Conservation (phyloP, 1,284 basidiomycete genomes). For the Irpex rosettiformis region DNA sequence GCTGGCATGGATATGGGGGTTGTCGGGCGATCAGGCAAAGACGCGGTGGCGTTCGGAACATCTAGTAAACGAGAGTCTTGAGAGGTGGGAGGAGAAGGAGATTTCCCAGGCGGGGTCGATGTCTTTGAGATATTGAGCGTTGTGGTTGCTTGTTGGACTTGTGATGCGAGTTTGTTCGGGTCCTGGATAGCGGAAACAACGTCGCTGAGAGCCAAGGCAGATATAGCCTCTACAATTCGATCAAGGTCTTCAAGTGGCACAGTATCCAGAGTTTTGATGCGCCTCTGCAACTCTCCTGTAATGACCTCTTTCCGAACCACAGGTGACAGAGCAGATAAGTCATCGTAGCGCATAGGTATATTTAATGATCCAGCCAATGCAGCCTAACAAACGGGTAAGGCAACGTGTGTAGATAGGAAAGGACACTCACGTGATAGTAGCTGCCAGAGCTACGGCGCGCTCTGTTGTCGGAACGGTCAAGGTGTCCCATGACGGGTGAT, state of each 20-base stretch:
- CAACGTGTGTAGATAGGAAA: not conserved
- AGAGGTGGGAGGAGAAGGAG: conserved; percentile 48
- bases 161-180: conserved; percentile 55
- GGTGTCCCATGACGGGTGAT: conserved; percentile 49
- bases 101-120: conserved; percentile 37
- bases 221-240: conserved; percentile 63
- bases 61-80: conserved; percentile 62
- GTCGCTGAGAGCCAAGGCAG: conserved; percentile 66
- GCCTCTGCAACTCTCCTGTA: conserved; percentile 75
- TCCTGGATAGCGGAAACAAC: conserved; percentile 76
- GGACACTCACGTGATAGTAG: conserved; percentile 65
- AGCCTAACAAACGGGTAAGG: conserved; percentile 42
- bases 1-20: conserved; percentile 75
- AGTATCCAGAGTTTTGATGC: conserved; percentile 55
- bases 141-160: conserved; percentile 49
- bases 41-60: conserved; percentile 66
- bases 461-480: conserved; percentile 54
- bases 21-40: conserved; percentile 78
- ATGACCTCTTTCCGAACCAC: conserved; percentile 83
- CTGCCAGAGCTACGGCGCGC: conserved; percentile 75
- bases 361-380: conserved; percentile 75
- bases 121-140: conserved; percentile 34
- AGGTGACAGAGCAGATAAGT: conserved; percentile 73
- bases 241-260: conserved; percentile 57
- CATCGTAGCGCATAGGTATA: conserved; percentile 78